Evolutionary conservation across 192 early-diverging fungal genomes (phyloP), one percentile per base, ranked within the genome.

Genomic region (Entomortierella parvispora): DNA sequence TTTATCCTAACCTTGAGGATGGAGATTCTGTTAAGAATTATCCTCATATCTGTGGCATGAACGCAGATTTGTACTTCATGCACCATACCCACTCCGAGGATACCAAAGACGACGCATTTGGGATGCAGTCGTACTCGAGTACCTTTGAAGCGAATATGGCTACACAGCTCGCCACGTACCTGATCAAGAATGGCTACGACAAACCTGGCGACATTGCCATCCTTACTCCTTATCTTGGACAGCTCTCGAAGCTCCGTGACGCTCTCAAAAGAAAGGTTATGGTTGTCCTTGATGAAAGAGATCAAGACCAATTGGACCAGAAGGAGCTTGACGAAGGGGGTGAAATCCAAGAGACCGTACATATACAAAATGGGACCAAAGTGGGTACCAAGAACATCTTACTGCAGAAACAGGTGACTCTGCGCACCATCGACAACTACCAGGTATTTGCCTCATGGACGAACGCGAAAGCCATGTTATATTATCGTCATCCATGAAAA

Each of bases 211-310:
- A 85, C 23, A 88, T 88, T 52, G 79, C 87, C 0, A 79, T 88
- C 22, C 65, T 88, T 22, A 88, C 87, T 6, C 83, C 83, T 23
- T 88, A 88, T 26, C 65, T 84, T 0, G 87, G 85, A 11, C 87
- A 88, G n/a, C 77, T 80, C 10, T 67, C 80, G 2, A 81, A 81
- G 34, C 70, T 88, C 14, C 58, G 69, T 22, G 80, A 82, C 11
- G 58, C 55, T 9, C 34, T 83, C n/a, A 49, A 55, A 1, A 67
- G 48, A 4, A 58, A 50, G 12, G 70, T 83, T 37, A 58, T 48
- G 33, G 50, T 84, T 6, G 42, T 79, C 10, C 59, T 84, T 34
- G 80, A 84, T 33, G 80, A 81, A 40, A 59, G 80, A 2, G 82
- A 84, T 25, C 55, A 75, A 20, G 61, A 81, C 12, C 32, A 80